Conservation (phyloP, 805 yeast species). For the Candida ortonii region DNA sequence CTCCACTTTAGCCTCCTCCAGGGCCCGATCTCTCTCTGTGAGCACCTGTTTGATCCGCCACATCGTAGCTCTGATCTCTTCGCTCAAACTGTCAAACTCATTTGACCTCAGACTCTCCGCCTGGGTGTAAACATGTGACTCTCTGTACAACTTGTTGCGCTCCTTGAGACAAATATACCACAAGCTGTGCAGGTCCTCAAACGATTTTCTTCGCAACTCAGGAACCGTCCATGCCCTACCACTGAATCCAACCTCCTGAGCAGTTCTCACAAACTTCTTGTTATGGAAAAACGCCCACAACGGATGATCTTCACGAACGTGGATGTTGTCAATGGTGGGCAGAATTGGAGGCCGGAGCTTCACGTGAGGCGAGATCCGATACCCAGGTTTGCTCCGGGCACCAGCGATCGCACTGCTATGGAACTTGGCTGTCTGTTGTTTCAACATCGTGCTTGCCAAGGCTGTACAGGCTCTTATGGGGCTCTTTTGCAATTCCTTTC, state of each 20-base stretch:
- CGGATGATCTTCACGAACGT: constrained; percentile 82
- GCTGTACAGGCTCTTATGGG: too few species aligned
- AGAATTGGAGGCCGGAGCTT: constrained; percentile 77
- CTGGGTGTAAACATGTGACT: constrained; percentile 55
- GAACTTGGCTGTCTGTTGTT: constrained; percentile 25
- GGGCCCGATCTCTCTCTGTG: constrained; percentile 78
- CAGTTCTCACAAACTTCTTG: constrained; percentile 56
- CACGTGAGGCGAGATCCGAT: constrained; percentile 44
- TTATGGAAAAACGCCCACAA: constrained; percentile 87
- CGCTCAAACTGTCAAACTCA: constrained; percentile 29
- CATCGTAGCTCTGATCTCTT: constrained; percentile 58
- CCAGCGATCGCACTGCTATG: constrained; percentile 35
- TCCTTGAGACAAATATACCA: constrained; percentile 89
- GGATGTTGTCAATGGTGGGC: constrained; percentile 73
- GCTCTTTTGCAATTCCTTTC: too few species aligned
- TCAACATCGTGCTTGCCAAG: constrained; percentile 11
- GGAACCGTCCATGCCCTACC: constrained; percentile 85
- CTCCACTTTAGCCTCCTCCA: constrained; percentile 52
- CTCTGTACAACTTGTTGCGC: constrained; percentile 75
- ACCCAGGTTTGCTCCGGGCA: constrained; percentile 31
- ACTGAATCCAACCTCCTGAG: constrained; percentile 48
- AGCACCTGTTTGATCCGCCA: constrained; percentile 82
- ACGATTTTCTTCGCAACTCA: constrained; percentile 86
- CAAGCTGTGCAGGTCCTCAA: constrained; percentile 84
- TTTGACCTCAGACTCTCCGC: constrained; percentile 27